Evolutionary conservation across 1,284 basidiomycete genomes (phyloP).

Genomic region (Moesziomyces parantarcticus): DNA sequence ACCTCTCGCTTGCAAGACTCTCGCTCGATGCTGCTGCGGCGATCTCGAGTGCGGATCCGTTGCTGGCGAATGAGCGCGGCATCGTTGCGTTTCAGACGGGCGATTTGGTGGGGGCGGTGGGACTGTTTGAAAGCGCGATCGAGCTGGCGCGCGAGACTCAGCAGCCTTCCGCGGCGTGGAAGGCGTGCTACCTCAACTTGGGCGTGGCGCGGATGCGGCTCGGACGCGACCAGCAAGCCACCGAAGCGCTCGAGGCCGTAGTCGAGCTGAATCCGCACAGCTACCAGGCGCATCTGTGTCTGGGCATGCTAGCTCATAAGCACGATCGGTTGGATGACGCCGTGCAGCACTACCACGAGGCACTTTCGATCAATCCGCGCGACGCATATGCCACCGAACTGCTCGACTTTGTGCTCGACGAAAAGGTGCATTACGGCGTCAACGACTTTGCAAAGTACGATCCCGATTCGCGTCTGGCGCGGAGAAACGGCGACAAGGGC

Average conservation of each 20-base stretch:
- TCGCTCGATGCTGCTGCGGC: conserved; percentile 82
- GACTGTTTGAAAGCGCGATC: conserved; percentile 70
- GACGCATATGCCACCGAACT: conserved; percentile 52
- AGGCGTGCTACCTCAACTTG: conserved; percentile 78
- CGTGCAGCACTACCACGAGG: conserved; percentile 58
- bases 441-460: conserved; percentile 20
- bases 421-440: conserved; percentile 41
- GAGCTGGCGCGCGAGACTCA: conserved; percentile 76
- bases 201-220: conserved; percentile 44
- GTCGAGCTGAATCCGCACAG: conserved; percentile 59
- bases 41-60: conserved; percentile 86
- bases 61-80: conserved; percentile 90
- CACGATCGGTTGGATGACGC: conserved; percentile 54
- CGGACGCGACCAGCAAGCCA: conserved; percentile 39
- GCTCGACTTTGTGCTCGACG: conserved; percentile 53
- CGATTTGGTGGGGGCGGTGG: conserved; percentile 77
- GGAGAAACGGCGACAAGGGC: conserved; percentile 2
- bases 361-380: conserved; percentile 49
- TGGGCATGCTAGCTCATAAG: conserved; percentile 60
- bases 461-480: conserved; percentile 3
- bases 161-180: conserved; percentile 83
- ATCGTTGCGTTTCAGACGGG: conserved; percentile 89
- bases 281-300: conserved; percentile 52
- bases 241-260: conserved; percentile 37
- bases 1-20: conserved; percentile 83